Percentiles rank a stretch among this genome's conserved stretches.
These are phyloP conservation scores for Candida golubevii DNA, from an alignment of 805 yeast species.

Conservation along the genomic window DNA sequence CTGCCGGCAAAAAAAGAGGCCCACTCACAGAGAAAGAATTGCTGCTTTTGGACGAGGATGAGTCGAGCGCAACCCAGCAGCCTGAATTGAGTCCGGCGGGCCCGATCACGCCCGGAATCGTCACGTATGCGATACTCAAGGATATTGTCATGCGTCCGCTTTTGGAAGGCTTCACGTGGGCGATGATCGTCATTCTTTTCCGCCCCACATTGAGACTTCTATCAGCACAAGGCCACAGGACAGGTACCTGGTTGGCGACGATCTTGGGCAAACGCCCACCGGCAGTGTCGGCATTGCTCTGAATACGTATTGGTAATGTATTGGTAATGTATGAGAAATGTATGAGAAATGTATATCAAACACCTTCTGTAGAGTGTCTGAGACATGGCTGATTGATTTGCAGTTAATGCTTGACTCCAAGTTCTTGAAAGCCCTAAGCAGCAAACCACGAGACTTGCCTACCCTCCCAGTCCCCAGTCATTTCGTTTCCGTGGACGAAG, in stretches of 20 bases:
- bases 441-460: too few relatives aligned
- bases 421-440: neutral
- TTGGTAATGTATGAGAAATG: too few relatives aligned
- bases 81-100: slow-evolving; percentile 16
- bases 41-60: slow-evolving; percentile 11
- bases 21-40: slow-evolving; percentile 20
- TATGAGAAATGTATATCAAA: too few relatives aligned
- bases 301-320: neutral
- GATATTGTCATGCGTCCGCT: slow-evolving; percentile 54
- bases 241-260: slow-evolving; percentile 10
- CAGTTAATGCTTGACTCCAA: neutral
- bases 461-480: too few relatives aligned
- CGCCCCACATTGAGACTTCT: slow-evolving; percentile 13
- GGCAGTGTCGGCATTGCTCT: neutral
- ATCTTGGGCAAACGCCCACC: slow-evolving; percentile 8
- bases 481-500: too few relatives aligned
- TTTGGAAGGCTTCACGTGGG: slow-evolving; percentile 47
- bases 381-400: neutral
- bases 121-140: slow-evolving; percentile 45
- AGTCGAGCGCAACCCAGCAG: neutral
- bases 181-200: slow-evolving; percentile 10
- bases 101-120: slow-evolving; percentile 41
- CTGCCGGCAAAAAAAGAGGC: slow-evolving; percentile 21
- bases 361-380: neutral
- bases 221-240: slow-evolving; percentile 10